phyloP scores from a whole-genome alignment of 2,329 filamentous ascomycete species.

The Rhynchosporium secalis region DNA sequence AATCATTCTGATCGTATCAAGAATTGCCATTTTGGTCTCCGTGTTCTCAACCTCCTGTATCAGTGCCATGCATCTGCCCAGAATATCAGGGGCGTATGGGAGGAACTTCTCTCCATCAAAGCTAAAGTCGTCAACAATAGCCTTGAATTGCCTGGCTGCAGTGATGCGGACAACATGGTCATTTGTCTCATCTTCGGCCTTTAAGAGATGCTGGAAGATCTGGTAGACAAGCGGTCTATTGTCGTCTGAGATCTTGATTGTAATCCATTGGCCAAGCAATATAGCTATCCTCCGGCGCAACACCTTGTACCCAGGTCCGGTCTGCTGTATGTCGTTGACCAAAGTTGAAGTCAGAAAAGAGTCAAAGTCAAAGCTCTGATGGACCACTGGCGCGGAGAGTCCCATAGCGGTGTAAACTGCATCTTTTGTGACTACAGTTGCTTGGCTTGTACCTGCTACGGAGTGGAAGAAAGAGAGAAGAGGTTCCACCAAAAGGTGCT shows the following conservation, averaged over 20 bases:
- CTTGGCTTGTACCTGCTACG: conserved; percentile 61
- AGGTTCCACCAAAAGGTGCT: conserved; percentile 74
- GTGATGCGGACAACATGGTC: conserved; percentile 92
- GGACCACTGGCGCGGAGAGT: conserved; percentile 74
- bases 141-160: conserved; percentile 79
- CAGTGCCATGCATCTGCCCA: conserved; percentile 73
- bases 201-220: conserved; percentile 84
- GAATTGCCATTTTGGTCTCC: conserved; percentile 86
- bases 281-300: conserved; percentile 86
- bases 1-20: conserved; percentile 81
- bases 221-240: conserved; percentile 78
- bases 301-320: conserved; percentile 68
- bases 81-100: conserved; percentile 72
- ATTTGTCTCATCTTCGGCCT: conserved; percentile 74
- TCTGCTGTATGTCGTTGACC: conserved; percentile 72
- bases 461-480: conserved; percentile 80
- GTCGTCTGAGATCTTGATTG: conserved; percentile 68
- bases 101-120: conserved; percentile 74
- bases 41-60: conserved; percentile 77
- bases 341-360: conserved; percentile 73
- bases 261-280: conserved; percentile 84
- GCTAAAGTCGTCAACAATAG: conserved; percentile 79
- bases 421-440: conserved; percentile 82
- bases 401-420: conserved; percentile 94
- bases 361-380: conserved; percentile 79